Evolutionary conservation across 2,329 filamentous ascomycete genomes (phyloP), one percentile per base, ranked within the genome.

Genomic region (Purpureocillium lavendulum): DNA sequence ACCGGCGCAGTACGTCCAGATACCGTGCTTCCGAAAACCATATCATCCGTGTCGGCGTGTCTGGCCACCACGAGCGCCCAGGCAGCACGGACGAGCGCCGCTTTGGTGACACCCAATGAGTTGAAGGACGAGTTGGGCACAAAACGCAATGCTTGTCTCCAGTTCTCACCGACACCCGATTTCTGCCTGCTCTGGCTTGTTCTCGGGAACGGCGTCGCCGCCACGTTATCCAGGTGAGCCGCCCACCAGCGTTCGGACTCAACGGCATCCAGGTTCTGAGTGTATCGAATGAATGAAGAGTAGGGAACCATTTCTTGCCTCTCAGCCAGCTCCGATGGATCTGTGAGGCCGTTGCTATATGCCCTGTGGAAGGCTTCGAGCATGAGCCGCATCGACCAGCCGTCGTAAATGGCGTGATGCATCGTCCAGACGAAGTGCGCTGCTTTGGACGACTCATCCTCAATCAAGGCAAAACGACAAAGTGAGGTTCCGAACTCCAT

Each of bases 401-500:
- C 53, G 33, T 58, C 55, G 21, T 56, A 58, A 2, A 56, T 26
- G 2, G 52, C 45, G 35, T 58, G 54, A 28, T 56, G 52, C 2
- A 50, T 41, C 1, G 49, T 50, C 42, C 50, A 54, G 2, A 53
- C 41, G 11, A 56, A 45, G 8, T 30, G 47, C 1, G 13, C 21
- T 3, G 12, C 1, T 8, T n/a, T 10, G n/a, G 35, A 29, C 3
- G 24, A 6, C 10, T 16, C 10, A 36, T 29, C 24, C 10, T 16
- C 11, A 12, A 36, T 12, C 13, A 36, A 11, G 16, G 24, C 35
- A 30, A 29, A 36, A 16, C 35, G 24, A 12, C 24, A 36, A 8
- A 36, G 35, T 8, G 26, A 8, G 11, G n/a, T 36, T 12, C 35
- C 26, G 16, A 29, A 36, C 3, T 18, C 16, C 35, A 36, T 36